Conservation (phyloP, 2,329 filamentous ascomycete genomes). For the Harringtonia lauricola region DNA sequence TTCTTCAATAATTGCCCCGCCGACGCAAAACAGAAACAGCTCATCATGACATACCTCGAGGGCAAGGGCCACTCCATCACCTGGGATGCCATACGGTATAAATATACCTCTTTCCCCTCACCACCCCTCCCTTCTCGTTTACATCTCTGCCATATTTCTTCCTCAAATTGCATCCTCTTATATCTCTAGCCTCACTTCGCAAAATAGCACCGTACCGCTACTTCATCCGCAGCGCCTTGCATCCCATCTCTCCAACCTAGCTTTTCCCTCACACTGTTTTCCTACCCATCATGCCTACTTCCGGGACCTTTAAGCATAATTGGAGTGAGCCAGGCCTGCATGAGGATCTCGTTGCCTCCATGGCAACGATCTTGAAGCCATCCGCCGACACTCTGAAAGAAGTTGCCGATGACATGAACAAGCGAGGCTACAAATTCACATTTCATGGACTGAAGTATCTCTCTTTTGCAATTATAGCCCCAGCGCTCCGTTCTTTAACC, state of each 20-base stretch:
- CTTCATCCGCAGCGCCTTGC: too few species aligned
- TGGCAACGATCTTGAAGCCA: conserved; percentile 26
- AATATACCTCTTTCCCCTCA: background rate
- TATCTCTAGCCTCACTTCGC: too few species aligned
- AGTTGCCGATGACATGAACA: conserved; percentile 15
- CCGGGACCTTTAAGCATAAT: conserved; percentile 12
- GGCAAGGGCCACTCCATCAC: conserved; percentile 13
- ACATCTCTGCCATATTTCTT: background rate
- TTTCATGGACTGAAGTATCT: conserved; percentile 9
- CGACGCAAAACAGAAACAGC: conserved; percentile 9
- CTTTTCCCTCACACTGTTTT: background rate
- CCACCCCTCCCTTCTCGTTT: background rate
- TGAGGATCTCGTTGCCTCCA: conserved; percentile 29
- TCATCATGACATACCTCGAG: conserved; percentile 9
- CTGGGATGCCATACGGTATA: conserved; percentile 16
- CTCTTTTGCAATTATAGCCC: too few species aligned
- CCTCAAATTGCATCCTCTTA: too few species aligned
- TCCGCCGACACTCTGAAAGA: conserved; percentile 17
- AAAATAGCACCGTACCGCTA: too few species aligned
- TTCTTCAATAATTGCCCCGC: conserved; percentile 5
- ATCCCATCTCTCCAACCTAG: background rate
- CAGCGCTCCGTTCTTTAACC: too few species aligned
- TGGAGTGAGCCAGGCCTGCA: conserved; percentile 30
- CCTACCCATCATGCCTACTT: background rate
- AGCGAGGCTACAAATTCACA: conserved; percentile 16